Evolutionary conservation across 2,329 filamentous ascomycete genomes (phyloP), one percentile per base, ranked within the genome.

Genomic region (Onygena corvina): DNA sequence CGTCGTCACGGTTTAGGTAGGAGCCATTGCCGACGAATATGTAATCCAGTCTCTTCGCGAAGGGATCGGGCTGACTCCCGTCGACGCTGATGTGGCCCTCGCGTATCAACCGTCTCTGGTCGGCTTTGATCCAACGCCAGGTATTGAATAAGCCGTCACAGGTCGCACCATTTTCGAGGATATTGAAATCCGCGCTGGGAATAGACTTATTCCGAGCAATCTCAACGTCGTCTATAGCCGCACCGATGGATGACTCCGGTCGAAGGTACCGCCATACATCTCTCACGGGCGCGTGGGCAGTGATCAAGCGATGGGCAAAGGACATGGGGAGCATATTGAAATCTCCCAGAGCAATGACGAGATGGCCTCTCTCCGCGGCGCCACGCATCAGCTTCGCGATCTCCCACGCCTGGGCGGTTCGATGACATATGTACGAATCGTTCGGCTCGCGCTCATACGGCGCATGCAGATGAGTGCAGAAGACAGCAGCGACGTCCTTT

Each of bases 251-350:
- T 44, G 84, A 90, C 52, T 89, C 77, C 0, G 92, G 90, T 63
- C 94, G 84, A 16, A 93, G 66, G 25, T 85, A 75, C 49, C 84
- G 79, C 92, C 92, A 98, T 18, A 81, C 80, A 63, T 98, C 92
- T 38, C 76, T 76, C 23, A 94, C 82, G 11, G 83, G 82, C 7
- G 83, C 80, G 61, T 88, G 82, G 2, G 81, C 79, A 50, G 83
- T 85, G 57, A 98, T 82, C 55, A 96, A 74, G 48, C 81, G 78
- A 68, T 96, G 86, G 27, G 85, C 83, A 53, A 94, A 78, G 21
- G 86, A 93, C 34, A 83, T 68, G 0, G 92, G 92, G n/a, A 87
- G 72, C 84, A 94, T 94, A 69, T 96, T 96, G 71, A 96, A 95
- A 70, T 96, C 92, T 21, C 92, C 92, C 48, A 94, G 71, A 4